phyloP scores from a whole-genome alignment of 2,329 filamentous ascomycete genomes.

The Colletotrichum lupini region DNA sequence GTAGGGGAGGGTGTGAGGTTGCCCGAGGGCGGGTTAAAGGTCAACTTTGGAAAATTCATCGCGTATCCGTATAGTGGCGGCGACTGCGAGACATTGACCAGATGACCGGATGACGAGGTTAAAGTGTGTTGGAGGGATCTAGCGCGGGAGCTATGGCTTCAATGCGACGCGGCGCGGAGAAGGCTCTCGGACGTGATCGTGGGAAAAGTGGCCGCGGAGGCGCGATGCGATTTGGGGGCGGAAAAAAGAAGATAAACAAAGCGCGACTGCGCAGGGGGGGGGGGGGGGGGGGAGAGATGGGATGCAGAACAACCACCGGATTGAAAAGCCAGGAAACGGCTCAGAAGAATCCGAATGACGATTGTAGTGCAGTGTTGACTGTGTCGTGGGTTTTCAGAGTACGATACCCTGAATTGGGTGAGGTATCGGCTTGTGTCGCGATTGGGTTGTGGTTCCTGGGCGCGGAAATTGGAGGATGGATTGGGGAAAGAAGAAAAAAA shows the following conservation, averaged over 20 bases:
- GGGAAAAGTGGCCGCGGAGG: background rate
- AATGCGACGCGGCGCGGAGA: slow-evolving; percentile 15
- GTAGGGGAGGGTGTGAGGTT: background rate
- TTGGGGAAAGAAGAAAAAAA: background rate
- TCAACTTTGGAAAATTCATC: background rate
- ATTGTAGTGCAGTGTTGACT: too few relatives aligned
- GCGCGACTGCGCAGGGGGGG: background rate
- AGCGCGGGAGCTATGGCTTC: slow-evolving; percentile 12
- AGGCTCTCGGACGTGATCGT: background rate
- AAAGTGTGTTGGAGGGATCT: background rate
- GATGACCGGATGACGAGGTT: background rate
- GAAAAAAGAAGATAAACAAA: slow-evolving; percentile 7
- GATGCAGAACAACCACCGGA: background rate
- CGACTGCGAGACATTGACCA: background rate
- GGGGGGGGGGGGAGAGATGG: background rate
- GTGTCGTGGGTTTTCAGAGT: background rate
- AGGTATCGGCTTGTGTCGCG: background rate
- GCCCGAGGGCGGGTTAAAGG: slow-evolving; percentile 15
- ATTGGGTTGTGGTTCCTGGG: background rate
- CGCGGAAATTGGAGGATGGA: slow-evolving; percentile 3
- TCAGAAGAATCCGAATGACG: background rate
- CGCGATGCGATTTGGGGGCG: background rate
- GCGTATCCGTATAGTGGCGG: background rate
- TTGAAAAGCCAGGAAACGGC: background rate
- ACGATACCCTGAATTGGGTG: background rate